Conservation (phyloP, 2,329 filamentous ascomycete species). For the Botrytis fabae region DNA sequence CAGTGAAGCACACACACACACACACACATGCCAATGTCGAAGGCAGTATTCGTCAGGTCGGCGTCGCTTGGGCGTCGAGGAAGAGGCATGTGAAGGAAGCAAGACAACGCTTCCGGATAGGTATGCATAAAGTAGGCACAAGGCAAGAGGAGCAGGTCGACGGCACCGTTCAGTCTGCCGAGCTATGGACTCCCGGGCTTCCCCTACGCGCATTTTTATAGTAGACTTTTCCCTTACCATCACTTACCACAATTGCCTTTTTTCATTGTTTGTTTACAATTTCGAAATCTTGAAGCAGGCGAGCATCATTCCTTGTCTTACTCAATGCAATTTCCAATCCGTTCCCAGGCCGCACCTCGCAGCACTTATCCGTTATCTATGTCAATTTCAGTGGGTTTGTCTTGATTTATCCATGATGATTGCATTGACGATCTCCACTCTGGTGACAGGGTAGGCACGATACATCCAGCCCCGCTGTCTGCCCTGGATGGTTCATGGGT, state of each 20-base stretch:
- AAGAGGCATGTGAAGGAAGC: background rate
- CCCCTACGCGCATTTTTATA: background rate
- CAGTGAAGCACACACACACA: background rate
- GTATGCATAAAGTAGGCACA: background rate
- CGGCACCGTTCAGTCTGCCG: background rate
- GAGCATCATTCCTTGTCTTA: constrained; percentile 2
- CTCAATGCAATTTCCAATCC: constrained; percentile 6
- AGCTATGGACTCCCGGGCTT: background rate
- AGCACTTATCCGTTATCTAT: constrained; percentile 14
- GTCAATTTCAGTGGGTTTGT: background rate
- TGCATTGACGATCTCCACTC: background rate
- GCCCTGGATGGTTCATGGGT: background rate
- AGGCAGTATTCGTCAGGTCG: background rate
- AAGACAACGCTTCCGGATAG: background rate
- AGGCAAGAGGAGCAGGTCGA: background rate
- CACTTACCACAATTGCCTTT: background rate
- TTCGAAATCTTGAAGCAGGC: background rate
- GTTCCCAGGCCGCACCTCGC: background rate
- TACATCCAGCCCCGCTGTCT: constrained; percentile 1
- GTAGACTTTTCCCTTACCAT: background rate
- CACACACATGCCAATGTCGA: background rate
- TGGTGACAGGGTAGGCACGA: background rate
- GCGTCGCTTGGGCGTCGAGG: background rate
- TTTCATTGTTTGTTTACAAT: background rate
- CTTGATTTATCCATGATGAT: background rate